Evolutionary conservation across 23 red algal species (phyloP).

Genomic region (Cyanidiococcus yangmingshanensis): DNA sequence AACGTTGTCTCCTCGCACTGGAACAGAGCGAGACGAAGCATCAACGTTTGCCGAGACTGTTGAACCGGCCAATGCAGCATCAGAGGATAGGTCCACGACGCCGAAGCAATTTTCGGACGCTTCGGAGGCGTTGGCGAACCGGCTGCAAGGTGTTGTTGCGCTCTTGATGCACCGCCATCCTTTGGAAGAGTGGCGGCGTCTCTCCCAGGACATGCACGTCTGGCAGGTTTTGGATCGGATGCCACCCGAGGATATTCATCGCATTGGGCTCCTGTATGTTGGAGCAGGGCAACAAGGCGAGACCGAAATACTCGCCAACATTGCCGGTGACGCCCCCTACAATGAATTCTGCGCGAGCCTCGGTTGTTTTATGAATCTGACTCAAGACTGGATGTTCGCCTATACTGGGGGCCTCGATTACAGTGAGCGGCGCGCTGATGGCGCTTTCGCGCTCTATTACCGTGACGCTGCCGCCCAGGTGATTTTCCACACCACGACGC

Average conservation of each 20-base stretch:
- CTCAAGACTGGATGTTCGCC: not conserved
- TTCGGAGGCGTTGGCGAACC: not conserved
- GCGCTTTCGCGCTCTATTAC: slow-evolving; percentile 8
- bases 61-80: not conserved
- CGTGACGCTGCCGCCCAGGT: slow-evolving; percentile 7
- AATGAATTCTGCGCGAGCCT: not conserved
- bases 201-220: not conserved
- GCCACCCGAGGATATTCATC: slow-evolving; percentile 8
- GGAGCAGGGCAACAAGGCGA: not conserved
- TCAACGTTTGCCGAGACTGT: not conserved
- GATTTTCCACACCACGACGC: slow-evolving; percentile 27
- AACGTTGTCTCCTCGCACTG: not conserved
- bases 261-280: slow-evolving; percentile 1
- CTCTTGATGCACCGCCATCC: not conserved
- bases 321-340: slow-evolving; percentile 1
- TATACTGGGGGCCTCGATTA: slow-evolving; percentile 27
- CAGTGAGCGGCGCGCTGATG: slow-evolving; percentile 15
- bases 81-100: not conserved
- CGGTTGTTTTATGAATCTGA: not conserved
- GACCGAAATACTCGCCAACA: slow-evolving; percentile 4
- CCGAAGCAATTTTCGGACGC: too few species aligned
- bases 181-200: not conserved
- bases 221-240: slow-evolving; percentile 13
- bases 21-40: not conserved
- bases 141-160: not conserved